A percentile compares a stretch with the other conserved stretches of the same genome.
phyloP scores from a whole-genome alignment of 805 yeast species.

The Pichia manshurica region DNA sequence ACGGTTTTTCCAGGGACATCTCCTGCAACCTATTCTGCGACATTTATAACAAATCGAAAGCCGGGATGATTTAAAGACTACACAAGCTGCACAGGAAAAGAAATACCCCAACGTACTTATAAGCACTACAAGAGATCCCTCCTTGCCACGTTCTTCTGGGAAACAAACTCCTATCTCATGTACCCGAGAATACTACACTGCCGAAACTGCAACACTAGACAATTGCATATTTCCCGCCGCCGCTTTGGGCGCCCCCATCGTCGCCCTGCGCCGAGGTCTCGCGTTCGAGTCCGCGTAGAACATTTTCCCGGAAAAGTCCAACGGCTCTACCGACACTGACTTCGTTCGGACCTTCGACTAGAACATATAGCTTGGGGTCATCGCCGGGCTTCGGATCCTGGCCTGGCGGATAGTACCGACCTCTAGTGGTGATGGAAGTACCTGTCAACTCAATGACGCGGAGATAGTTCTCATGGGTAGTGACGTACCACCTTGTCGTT shows the following conservation, averaged over 20 bases:
- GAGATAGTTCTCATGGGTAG: conserved; percentile 57
- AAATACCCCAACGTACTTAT: too few species aligned
- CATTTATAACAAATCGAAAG: too few species aligned
- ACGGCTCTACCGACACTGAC: conserved; percentile 55
- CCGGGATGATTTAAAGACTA: too few species aligned
- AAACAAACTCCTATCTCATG: too few species aligned
- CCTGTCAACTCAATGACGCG: conserved; percentile 66
- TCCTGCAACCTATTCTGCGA: too few species aligned
- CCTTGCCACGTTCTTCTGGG: too few species aligned
- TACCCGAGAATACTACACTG: not conserved
- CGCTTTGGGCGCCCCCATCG: not conserved
- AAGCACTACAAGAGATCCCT: too few species aligned
- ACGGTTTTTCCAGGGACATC: conserved; percentile 26
- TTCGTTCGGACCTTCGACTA: conserved; percentile 70
- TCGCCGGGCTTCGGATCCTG: conserved; percentile 47
- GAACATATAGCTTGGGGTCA: conserved; percentile 69
- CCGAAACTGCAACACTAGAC: conserved; percentile 1
- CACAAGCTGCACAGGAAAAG: too few species aligned
- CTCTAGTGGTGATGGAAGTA: conserved; percentile 76
- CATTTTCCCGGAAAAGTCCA: conserved; percentile 43
- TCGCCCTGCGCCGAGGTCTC: not conserved
- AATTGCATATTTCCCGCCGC: conserved; percentile 1
- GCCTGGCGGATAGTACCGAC: conserved; percentile 66
- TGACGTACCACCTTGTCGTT: conserved; percentile 69
- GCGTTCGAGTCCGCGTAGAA: conserved; percentile 44